Evolutionary conservation across 2,329 filamentous ascomycete genomes (phyloP).

Genomic region (Westerdykella ornata): DNA sequence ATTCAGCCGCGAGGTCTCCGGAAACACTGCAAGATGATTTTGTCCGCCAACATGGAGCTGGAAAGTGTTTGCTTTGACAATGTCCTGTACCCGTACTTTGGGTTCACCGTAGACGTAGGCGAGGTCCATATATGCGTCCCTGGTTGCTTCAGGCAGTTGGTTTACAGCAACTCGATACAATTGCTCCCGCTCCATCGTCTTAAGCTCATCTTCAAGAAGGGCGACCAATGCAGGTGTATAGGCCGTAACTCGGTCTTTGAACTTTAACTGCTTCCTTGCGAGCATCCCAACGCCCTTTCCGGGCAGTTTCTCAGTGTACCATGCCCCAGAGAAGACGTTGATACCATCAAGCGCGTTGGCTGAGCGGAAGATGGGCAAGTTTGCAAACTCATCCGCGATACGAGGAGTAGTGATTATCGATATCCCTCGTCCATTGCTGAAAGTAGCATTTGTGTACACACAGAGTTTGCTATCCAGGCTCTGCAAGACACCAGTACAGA

Average conservation of each 20-base stretch:
- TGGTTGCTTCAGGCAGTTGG: conserved; percentile 18
- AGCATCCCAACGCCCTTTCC: conserved; percentile 30
- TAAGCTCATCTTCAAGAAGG: conserved; percentile 22
- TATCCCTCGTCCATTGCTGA: conserved; percentile 26
- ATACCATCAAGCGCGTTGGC: conserved; percentile 9
- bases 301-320: conserved; percentile 18
- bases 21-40: conserved; percentile 34
- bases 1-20: conserved; percentile 38
- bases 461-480: conserved; percentile 24
- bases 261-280: conserved; percentile 15
- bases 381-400: conserved; percentile 17
- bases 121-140: conserved; percentile 16
- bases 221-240: conserved; percentile 31
- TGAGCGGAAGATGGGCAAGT: conserved; percentile 20
- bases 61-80: conserved; percentile 34
- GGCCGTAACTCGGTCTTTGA: conserved; percentile 22
- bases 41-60: conserved; percentile 20
- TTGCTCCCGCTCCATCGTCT: conserved; percentile 24
- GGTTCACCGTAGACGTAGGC: conserved; percentile 23
- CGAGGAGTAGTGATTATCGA: conserved; percentile 31
- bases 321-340: conserved; percentile 17
- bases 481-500: conserved; percentile 20
- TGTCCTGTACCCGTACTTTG: conserved; percentile 25
- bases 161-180: conserved; percentile 21
- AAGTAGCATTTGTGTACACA: conserved; percentile 25